Conservation (phyloP, 2,329 filamentous ascomycete species). For the Aureobasidium melanogenum region DNA sequence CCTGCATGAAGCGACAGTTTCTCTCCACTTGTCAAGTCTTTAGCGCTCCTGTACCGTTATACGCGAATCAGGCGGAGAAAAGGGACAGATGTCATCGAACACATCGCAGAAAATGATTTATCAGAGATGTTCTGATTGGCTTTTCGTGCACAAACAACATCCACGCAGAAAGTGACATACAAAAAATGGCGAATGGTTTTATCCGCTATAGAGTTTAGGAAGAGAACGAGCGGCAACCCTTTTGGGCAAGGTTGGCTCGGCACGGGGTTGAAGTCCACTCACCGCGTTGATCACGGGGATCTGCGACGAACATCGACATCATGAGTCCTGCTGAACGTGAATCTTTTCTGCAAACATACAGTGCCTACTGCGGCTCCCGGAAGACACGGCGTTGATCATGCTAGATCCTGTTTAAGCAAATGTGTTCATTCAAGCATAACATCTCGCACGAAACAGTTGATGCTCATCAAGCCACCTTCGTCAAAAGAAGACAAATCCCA, state of each 20-base stretch:
- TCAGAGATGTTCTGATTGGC: neutral
- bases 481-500: neutral
- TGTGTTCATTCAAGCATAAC: neutral
- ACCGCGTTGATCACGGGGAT: neutral
- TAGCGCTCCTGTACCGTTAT: neutral
- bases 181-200: neutral
- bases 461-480: neutral
- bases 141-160: neutral
- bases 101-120: neutral
- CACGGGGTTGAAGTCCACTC: neutral
- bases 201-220: neutral
- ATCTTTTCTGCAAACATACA: neutral
- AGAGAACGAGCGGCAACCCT: neutral
- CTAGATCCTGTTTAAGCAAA: neutral
- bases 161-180: too few species aligned
- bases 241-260: neutral
- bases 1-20: neutral
- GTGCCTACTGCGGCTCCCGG: neutral
- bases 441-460: neutral
- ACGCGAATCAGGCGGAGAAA: neutral
- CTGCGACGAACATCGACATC: constrained; percentile 1
- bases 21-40: neutral
- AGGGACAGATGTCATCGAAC: neutral
- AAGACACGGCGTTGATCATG: neutral
- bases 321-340: neutral